These are phyloP conservation scores for Gremmenia infestans DNA, from an alignment of 2,329 filamentous ascomycete species.

Conservation along the genomic window DNA sequence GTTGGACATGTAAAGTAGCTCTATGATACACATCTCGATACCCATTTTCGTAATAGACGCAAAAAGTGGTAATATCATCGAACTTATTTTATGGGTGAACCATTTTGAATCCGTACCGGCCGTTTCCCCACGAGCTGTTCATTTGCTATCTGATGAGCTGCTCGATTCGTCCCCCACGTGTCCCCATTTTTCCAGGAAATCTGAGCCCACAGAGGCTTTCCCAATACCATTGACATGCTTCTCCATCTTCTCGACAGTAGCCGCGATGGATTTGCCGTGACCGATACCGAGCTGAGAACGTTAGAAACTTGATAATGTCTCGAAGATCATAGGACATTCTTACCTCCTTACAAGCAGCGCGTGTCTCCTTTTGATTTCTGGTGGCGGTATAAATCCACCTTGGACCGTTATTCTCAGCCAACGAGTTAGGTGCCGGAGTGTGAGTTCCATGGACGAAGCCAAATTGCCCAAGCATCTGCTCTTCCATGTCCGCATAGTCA, in stretches of 20 bases:
- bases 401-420: neutral
- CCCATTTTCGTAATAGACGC: no score
- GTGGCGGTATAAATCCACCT: slow-evolving; percentile 16
- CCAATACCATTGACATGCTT: slow-evolving; percentile 15
- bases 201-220: slow-evolving; percentile 5
- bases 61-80: no score
- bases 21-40: no score
- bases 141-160: no score
- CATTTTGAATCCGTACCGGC: no score
- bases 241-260: slow-evolving; percentile 14
- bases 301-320: neutral
- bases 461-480: neutral
- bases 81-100: no score
- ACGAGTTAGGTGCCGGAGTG: neutral
- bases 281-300: slow-evolving; percentile 10
- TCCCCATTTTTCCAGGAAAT: slow-evolving; percentile 13
- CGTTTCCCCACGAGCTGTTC: no score
- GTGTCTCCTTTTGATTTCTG: slow-evolving; percentile 13
- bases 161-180: neutral
- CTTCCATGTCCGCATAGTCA: neutral
- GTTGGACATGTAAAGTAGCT: no score
- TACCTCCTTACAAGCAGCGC: slow-evolving; percentile 16
- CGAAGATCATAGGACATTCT: neutral
- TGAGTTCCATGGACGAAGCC: slow-evolving; percentile 7
- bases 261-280: slow-evolving; percentile 12